Evolutionary conservation across 495 filamentous ascomycete species (phyloP).

Genomic region (Neurospora sp.): DNA sequence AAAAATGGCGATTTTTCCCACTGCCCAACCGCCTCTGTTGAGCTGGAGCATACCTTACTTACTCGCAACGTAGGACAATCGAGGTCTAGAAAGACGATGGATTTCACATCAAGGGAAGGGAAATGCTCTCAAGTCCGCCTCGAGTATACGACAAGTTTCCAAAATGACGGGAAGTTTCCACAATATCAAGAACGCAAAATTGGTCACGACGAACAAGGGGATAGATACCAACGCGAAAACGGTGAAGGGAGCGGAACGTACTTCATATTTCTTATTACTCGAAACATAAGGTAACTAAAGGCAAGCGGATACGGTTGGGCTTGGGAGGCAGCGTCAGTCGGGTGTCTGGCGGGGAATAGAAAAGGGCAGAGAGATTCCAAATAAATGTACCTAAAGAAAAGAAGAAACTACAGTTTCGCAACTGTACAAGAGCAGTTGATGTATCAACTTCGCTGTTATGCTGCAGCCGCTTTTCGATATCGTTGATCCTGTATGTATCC

Average conservation of each 20-base stretch:
- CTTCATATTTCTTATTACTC: background rate
- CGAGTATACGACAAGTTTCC: background rate
- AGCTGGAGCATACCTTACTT: too few species aligned
- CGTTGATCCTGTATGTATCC: background rate
- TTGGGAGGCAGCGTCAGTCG: too few species aligned
- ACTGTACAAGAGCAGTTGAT: background rate
- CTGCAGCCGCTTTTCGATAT: background rate
- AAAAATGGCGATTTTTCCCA: too few species aligned
- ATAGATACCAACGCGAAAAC: background rate
- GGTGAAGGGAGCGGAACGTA: background rate
- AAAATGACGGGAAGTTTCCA: background rate
- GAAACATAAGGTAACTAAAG: background rate
- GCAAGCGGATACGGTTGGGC: too few species aligned
- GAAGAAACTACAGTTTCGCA: too few species aligned
- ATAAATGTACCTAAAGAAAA: too few species aligned
- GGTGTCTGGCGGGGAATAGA: background rate
- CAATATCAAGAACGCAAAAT: background rate
- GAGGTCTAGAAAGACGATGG: too few species aligned
- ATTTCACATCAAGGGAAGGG: too few species aligned
- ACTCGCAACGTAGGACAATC: too few species aligned
- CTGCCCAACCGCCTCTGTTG: too few species aligned
- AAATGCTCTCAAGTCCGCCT: background rate
- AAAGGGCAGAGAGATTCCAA: too few species aligned
- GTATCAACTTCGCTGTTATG: background rate
- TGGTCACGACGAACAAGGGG: background rate